Evolutionary conservation across 2,329 filamentous ascomycete species (phyloP).

Genomic region (Decorospora gaudefroyi): DNA sequence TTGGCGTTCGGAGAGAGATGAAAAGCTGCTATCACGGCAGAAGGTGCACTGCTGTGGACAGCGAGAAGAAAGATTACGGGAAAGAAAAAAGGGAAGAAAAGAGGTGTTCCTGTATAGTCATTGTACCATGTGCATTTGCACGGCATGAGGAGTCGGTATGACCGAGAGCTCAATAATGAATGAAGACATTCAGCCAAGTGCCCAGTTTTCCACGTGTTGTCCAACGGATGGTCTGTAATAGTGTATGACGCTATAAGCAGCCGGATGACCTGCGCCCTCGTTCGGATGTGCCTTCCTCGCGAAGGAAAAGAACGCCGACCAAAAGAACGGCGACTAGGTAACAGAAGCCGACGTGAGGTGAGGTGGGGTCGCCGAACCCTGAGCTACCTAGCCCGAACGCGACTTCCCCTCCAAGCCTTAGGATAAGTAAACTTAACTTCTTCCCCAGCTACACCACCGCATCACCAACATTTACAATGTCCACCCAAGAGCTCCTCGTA

Average conservation of each 20-base stretch:
- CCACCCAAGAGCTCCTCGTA: constrained; percentile 33
- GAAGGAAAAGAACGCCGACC: no score
- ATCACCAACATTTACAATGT: background rate
- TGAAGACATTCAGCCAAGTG: constrained; percentile 10
- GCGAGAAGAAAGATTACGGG: constrained; percentile 13
- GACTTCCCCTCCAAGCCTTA: background rate
- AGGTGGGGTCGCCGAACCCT: no score
- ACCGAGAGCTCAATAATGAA: constrained; percentile 13
- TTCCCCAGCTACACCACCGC: background rate
- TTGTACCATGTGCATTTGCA: constrained; percentile 12
- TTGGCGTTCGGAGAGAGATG: constrained; percentile 18
- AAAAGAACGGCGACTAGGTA: no score
- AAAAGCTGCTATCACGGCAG: constrained; percentile 14
- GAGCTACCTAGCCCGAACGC: no score
- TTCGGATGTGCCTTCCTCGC: no score
- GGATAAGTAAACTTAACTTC: background rate
- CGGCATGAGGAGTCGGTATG: constrained; percentile 9
- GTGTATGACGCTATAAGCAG: no score
- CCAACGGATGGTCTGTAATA: no score
- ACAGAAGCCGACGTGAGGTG: no score
- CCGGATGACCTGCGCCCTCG: no score
- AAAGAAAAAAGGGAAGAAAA: constrained; percentile 9
- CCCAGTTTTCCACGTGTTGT: background rate
- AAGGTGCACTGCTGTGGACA: constrained; percentile 12
- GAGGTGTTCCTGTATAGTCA: constrained; percentile 23